phyloP scores from a whole-genome alignment of 257 asterid species.

The Solanum clarkiae region DNA sequence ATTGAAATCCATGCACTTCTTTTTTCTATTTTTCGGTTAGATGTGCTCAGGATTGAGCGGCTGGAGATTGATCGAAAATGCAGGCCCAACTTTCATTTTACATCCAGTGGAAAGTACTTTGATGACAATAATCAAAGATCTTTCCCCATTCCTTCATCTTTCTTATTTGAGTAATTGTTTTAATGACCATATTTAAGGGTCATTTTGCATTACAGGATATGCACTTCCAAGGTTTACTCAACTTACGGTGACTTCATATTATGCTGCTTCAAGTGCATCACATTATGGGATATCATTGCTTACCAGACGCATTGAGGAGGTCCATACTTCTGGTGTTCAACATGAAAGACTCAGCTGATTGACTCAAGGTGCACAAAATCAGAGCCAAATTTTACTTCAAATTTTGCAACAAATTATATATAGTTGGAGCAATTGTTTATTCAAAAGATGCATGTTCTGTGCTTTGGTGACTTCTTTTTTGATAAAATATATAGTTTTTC shows the following conservation, averaged over 20 bases:
- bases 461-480: neutral
- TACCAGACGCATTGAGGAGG: constrained; percentile 59
- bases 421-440: neutral
- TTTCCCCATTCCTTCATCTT: neutral
- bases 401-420: constrained; percentile 13
- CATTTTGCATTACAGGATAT: constrained; percentile 33
- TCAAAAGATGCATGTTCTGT: neutral
- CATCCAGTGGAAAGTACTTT: neutral
- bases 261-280: constrained; percentile 77
- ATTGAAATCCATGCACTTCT: neutral
- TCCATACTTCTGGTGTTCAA: constrained; percentile 31
- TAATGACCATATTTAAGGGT: neutral
- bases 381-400: constrained; percentile 4
- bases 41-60: neutral
- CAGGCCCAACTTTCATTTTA: neutral
- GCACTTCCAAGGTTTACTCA: constrained; percentile 75
- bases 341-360: constrained; percentile 40
- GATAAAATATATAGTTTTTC: neutral
- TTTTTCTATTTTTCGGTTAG: neutral
- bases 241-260: constrained; percentile 67
- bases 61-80: neutral
- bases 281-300: constrained; percentile 65
- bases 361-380: constrained; percentile 19
- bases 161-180: neutral
- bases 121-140: neutral